These are phyloP conservation scores for Scolecobasidium constrictum DNA, from an alignment of 2,329 filamentous ascomycete genomes.

Conservation along the genomic window DNA sequence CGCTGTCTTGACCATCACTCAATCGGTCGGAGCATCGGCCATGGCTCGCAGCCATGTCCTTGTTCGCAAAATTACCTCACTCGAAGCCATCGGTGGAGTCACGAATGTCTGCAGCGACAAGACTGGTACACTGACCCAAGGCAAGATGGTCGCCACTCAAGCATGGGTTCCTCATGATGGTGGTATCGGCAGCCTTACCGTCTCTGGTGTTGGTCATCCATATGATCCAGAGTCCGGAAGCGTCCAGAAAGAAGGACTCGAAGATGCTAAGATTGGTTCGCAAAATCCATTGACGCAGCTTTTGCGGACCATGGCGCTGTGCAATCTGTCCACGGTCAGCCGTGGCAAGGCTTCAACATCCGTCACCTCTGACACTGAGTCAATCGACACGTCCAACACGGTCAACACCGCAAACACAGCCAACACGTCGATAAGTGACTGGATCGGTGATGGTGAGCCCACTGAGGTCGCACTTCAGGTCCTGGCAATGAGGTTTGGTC, in stretches of 20 bases:
- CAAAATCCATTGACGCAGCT: slow-evolving; percentile 17
- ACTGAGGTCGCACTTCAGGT: slow-evolving; percentile 69
- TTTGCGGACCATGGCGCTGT: slow-evolving; percentile 26
- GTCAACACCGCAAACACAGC: too few species aligned
- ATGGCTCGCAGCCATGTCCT: slow-evolving; percentile 31
- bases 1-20: slow-evolving; percentile 57
- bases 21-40: slow-evolving; percentile 34
- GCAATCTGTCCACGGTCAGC: slow-evolving; percentile 26
- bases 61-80: slow-evolving; percentile 26
- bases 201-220: slow-evolving; percentile 44
- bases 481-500: slow-evolving; percentile 57
- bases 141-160: slow-evolving; percentile 28
- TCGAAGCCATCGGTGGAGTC: slow-evolving; percentile 30
- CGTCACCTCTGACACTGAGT: not conserved
- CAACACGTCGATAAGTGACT: not conserved
- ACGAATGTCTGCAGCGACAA: slow-evolving; percentile 31
- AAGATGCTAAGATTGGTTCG: not conserved
- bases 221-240: slow-evolving; percentile 44
- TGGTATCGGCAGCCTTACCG: slow-evolving; percentile 41
- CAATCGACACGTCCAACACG: too few species aligned
- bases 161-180: slow-evolving; percentile 20
- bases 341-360: slow-evolving; percentile 1
- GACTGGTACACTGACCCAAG: slow-evolving; percentile 29
- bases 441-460: slow-evolving; percentile 42
- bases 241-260: not conserved